A percentile compares a stretch with the other conserved stretches of the same genome.
phyloP scores from a whole-genome alignment of 306 rosid species.

The Quercus robur region DNA sequence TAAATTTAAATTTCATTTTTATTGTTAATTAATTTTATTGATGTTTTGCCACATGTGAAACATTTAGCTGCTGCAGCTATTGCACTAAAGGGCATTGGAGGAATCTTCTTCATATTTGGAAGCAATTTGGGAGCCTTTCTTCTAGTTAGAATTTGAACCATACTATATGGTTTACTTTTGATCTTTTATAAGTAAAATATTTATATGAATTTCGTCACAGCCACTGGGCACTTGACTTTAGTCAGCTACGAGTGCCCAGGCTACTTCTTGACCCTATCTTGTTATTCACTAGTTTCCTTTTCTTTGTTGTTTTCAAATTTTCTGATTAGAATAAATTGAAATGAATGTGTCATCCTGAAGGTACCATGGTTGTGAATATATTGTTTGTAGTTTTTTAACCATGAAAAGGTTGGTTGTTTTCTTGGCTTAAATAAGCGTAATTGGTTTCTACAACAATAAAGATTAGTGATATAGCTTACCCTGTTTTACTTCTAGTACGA shows the following conservation, averaged over 20 bases:
- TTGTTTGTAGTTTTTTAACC: background rate
- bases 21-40: too few relatives aligned
- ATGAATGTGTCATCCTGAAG: background rate
- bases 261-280: background rate
- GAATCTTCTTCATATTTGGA: slow-evolving; percentile 45
- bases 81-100: slow-evolving; percentile 52
- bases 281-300: too few relatives aligned
- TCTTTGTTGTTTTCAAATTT: background rate
- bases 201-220: background rate
- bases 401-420: background rate
- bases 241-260: background rate
- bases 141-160: slow-evolving; percentile 39
- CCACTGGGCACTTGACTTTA: background rate
- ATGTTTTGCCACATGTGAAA: slow-evolving; percentile 31
- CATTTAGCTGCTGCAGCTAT: slow-evolving; percentile 38
- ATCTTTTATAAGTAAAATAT: too few relatives aligned
- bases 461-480: background rate
- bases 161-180: background rate
- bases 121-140: slow-evolving; percentile 50
- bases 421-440: background rate
- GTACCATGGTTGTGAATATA: background rate
- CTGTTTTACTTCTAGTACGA: background rate
- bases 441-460: background rate
- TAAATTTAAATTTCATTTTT: too few relatives aligned
- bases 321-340: background rate